Evolutionary conservation across 2,329 filamentous ascomycete genomes (phyloP).

Genomic region (Mycocentrospora acerina): DNA sequence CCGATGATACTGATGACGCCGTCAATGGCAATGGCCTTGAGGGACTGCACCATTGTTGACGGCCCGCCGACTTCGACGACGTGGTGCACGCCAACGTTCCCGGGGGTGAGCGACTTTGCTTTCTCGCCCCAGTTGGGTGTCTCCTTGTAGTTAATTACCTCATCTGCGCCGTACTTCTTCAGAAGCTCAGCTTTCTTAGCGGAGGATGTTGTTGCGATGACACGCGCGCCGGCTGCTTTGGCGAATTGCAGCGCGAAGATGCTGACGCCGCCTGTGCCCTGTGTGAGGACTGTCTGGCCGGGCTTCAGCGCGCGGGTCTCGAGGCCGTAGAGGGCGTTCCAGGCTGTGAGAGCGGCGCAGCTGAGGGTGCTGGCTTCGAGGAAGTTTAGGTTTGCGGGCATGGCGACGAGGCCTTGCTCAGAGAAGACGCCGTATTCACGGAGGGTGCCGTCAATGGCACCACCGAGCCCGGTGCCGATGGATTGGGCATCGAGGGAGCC

Average conservation of each 20-base stretch:
- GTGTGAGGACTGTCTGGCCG: constrained; percentile 59
- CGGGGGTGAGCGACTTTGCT: constrained; percentile 53
- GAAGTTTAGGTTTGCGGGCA: constrained; percentile 58
- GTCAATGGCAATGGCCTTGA: constrained; percentile 57
- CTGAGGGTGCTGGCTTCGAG: constrained; percentile 51
- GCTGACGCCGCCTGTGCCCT: constrained; percentile 71
- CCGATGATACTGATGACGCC: constrained; percentile 58
- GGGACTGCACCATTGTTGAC: constrained; percentile 55
- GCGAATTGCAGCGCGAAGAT: constrained; percentile 64
- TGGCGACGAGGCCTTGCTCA: constrained; percentile 65
- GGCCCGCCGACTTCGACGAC: constrained; percentile 68
- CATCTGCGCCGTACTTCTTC: constrained; percentile 56
- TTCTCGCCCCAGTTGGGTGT: constrained; percentile 57
- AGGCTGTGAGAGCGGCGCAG: constrained; percentile 50
- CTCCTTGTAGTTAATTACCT: constrained; percentile 60
- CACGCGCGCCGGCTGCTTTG: constrained; percentile 55
- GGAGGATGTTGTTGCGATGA: constrained; percentile 60
- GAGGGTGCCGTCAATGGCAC: constrained; percentile 66
- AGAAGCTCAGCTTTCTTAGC: constrained; percentile 52
- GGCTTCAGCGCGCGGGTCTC: constrained; percentile 41
- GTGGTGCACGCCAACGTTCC: constrained; percentile 60
- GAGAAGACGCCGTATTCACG: constrained; percentile 68
- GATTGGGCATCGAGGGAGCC: constrained; percentile 47
- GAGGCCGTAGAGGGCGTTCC: constrained; percentile 57
- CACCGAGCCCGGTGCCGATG: constrained; percentile 63